Evolutionary conservation across 148 eudicot species (phyloP).

Genomic region (Chenopodium suecicum): DNA sequence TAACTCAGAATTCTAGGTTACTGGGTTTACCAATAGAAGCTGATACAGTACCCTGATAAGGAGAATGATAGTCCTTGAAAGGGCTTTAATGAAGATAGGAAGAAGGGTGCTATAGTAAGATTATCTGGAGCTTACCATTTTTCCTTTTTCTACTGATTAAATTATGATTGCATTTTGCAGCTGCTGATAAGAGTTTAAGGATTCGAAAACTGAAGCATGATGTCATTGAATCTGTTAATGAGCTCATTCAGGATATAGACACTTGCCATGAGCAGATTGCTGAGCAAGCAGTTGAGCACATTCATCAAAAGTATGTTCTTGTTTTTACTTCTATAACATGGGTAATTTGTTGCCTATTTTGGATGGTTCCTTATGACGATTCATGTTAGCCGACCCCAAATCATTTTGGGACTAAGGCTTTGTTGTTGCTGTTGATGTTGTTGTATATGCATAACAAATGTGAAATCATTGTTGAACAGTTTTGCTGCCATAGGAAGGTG

Average conservation of each 20-base stretch:
- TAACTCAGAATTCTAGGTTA: not conserved
- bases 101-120: not conserved
- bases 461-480: not conserved
- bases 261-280: constrained; percentile 98
- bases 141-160: not conserved
- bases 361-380: no score
- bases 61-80: not conserved
- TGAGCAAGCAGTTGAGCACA: constrained; percentile 99
- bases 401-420: no score
- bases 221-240: constrained; percentile 95
- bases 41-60: not conserved
- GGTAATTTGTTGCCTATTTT: not conserved
- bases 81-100: not conserved
- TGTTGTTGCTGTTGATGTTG: no score
- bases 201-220: constrained; percentile 89
- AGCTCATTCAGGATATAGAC: constrained; percentile 84
- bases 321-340: not conserved
- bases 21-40: not conserved
- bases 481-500: not conserved
- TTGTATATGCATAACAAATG: not conserved
- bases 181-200: constrained; percentile 76
- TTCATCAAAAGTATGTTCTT: constrained; percentile 81
- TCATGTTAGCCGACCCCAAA: no score
- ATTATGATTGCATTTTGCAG: constrained; percentile 35
- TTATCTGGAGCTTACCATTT: not conserved